Evolutionary conservation across 345 rosid genomes (phyloP).

Genomic region (Brassica nigra): DNA sequence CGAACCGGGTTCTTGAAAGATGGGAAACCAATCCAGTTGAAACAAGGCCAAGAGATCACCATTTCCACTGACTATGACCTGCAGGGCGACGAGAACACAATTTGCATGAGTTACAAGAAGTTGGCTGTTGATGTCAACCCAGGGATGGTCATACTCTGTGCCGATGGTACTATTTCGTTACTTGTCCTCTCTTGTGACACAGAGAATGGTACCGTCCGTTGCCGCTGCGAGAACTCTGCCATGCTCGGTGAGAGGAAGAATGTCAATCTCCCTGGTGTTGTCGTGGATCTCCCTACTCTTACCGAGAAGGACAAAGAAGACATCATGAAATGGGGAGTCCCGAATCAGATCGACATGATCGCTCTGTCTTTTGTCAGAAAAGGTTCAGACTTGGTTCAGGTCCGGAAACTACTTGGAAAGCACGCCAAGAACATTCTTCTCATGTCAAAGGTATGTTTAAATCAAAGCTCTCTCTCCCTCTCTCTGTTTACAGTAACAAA

Average conservation of each 20-base stretch:
- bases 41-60: slow-evolving; percentile 82
- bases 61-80: slow-evolving; percentile 75
- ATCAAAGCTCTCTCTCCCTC: not conserved
- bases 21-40: slow-evolving; percentile 66
- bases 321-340: slow-evolving; percentile 87
- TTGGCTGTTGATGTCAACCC: slow-evolving; percentile 82
- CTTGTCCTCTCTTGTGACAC: slow-evolving; percentile 74
- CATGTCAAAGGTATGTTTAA: slow-evolving; percentile 85
- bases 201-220: slow-evolving; percentile 68
- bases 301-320: slow-evolving; percentile 98
- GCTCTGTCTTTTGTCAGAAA: slow-evolving; percentile 95
- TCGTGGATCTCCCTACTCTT: slow-evolving; percentile 93
- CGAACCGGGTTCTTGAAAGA: slow-evolving; percentile 75
- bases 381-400: slow-evolving; percentile 89
- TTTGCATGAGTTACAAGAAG: slow-evolving; percentile 95
- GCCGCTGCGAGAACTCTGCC: slow-evolving; percentile 89
- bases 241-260: slow-evolving; percentile 97
- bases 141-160: slow-evolving; percentile 88
- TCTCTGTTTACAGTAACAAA: not conserved
- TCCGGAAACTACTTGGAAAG: slow-evolving; percentile 75
- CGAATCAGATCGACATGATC: slow-evolving; percentile 93
- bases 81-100: slow-evolving; percentile 72
- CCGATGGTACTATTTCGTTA: slow-evolving; percentile 94
- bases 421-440: slow-evolving; percentile 84
- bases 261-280: slow-evolving; percentile 95